Evolutionary conservation across 768 basidiomycete species (phyloP).

Genomic region (Boletus rex-veris): DNA sequence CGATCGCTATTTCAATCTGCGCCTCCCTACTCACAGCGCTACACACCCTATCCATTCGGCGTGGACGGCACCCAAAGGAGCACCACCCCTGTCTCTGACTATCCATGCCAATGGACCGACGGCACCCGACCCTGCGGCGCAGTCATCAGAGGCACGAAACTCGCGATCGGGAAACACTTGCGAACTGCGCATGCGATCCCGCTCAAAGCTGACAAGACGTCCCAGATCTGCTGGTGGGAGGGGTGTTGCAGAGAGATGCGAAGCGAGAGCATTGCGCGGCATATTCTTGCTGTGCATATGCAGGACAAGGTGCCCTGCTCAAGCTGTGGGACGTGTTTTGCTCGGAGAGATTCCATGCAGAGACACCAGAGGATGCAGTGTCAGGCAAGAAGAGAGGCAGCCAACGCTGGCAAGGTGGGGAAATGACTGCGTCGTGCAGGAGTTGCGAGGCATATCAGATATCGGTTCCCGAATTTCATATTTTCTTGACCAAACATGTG

Average conservation of each 20-base stretch:
- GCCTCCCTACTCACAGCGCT: neutral
- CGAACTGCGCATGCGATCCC: conserved; percentile 3
- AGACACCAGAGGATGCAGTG: conserved; percentile 20
- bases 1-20: neutral
- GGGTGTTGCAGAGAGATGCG: conserved; percentile 18
- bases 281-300: conserved; percentile 24
- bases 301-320: conserved; percentile 18
- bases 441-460: neutral
- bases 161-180: conserved; percentile 14
- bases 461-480: neutral
- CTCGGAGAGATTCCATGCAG: conserved; percentile 25
- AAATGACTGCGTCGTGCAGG: neutral
- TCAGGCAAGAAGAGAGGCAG: neutral
- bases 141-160: conserved; percentile 1
- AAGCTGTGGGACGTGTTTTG: conserved; percentile 18
- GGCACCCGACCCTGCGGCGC: neutral
- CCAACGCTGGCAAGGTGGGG: neutral
- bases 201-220: conserved; percentile 7
- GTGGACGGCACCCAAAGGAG: neutral
- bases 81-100: neutral
- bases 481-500: neutral
- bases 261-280: conserved; percentile 25
- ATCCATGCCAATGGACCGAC: conserved; percentile 15
- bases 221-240: conserved; percentile 15
- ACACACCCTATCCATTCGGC: conserved; percentile 6